phyloP scores from a whole-genome alignment of 306 rosid species.

The Cucumis hystrix region DNA sequence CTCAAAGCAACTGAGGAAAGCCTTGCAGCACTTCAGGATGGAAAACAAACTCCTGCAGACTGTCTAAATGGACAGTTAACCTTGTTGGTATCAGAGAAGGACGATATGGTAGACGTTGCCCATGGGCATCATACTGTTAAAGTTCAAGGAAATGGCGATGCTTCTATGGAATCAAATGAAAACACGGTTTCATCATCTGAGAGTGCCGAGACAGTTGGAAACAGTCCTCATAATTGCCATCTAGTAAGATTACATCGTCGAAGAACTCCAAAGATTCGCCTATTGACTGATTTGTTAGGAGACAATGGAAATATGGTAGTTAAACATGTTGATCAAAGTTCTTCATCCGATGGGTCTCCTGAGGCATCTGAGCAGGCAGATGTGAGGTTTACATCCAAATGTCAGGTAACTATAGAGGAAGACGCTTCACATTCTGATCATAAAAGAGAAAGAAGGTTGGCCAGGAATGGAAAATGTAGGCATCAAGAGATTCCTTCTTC shows the following conservation, averaged over 20 bases:
- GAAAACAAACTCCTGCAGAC: constrained; percentile 22
- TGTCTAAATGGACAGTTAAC: constrained; percentile 20
- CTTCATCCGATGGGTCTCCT: constrained; percentile 24
- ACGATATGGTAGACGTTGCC: constrained; percentile 8
- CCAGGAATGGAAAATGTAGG: constrained; percentile 27
- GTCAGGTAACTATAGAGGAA: constrained; percentile 35
- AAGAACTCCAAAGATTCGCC: constrained; percentile 64
- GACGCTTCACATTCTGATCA: constrained; percentile 17
- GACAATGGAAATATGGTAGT: constrained; percentile 35
- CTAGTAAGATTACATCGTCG: constrained; percentile 40
- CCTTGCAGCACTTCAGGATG: constrained; percentile 28
- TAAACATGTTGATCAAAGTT: constrained; percentile 20
- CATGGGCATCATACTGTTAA: constrained; percentile 14
- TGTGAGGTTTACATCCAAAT: constrained; percentile 19
- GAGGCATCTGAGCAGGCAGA: constrained; percentile 23
- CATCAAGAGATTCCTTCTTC: constrained; percentile 19
- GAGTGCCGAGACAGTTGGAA: constrained; percentile 24
- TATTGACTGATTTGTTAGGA: constrained; percentile 62
- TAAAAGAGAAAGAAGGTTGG: constrained; percentile 47
- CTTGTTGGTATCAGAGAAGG: background rate
- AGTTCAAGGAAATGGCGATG: constrained; percentile 16
- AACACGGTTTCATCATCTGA: constrained; percentile 27
- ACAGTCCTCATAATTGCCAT: constrained; percentile 31
- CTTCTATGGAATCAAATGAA: constrained; percentile 24
- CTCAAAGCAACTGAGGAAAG: constrained; percentile 21